Evolutionary conservation across 805 yeast species (phyloP).

Genomic region (Sugiyamaella floridensis): DNA sequence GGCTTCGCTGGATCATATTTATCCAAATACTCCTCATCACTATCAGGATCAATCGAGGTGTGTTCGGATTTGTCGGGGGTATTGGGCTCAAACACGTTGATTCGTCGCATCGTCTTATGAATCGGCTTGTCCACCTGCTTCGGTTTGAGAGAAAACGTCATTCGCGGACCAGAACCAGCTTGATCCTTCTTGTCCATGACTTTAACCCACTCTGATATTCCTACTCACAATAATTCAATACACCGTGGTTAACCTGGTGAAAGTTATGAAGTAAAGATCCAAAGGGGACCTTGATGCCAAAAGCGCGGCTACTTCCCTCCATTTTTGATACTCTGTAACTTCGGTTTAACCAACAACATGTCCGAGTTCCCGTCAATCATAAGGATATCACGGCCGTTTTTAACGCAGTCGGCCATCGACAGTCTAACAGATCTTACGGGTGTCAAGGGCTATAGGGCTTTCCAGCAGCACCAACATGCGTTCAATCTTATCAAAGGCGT

Average conservation of each 20-base stretch:
- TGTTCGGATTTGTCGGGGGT: neutral
- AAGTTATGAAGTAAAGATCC: no score
- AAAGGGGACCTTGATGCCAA: no score
- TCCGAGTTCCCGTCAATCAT: constrained; percentile 14
- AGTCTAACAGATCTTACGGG: constrained; percentile 43
- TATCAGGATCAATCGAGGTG: neutral
- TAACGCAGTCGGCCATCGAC: constrained; percentile 48
- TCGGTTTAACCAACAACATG: neutral
- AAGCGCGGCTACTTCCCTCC: no score
- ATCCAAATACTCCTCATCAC: neutral
- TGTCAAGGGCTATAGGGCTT: constrained; percentile 44
- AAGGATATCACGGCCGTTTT: constrained; percentile 47
- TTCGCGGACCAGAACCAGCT: no score
- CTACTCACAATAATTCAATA: no score
- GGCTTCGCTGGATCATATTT: constrained; percentile 7
- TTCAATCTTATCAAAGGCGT: constrained; percentile 17
- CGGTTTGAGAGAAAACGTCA: no score
- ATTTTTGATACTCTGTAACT: neutral
- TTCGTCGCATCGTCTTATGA: neutral
- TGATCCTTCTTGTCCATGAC: no score
- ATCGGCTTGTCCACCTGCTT: no score
- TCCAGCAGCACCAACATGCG: constrained; percentile 42
- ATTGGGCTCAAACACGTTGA: neutral
- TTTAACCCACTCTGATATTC: no score
- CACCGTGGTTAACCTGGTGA: no score